phyloP scores from a whole-genome alignment of 768 basidiomycete species.

The Tricholoma flavovirens region DNA sequence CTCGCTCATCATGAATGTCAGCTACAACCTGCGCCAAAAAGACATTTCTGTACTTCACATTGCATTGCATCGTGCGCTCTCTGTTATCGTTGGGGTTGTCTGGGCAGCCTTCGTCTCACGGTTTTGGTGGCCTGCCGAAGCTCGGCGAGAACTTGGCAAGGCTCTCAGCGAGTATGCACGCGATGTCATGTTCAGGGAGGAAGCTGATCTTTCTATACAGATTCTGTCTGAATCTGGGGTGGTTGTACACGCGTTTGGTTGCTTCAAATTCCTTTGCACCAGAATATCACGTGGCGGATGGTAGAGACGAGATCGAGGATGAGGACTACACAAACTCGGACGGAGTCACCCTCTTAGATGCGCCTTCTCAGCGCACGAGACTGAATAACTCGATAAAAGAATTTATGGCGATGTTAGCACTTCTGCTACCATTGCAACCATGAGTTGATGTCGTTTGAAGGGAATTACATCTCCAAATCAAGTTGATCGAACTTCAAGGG shows the following conservation, averaged over 20 bases:
- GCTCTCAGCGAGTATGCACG: conserved; percentile 67
- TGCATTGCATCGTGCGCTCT: conserved; percentile 69
- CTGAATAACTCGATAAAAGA: conserved; percentile 66
- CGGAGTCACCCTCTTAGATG: conserved; percentile 23
- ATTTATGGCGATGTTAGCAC: conserved; percentile 85
- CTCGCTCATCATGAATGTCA: conserved; percentile 20
- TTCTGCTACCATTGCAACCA: not conserved
- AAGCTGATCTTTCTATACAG: conserved; percentile 31
- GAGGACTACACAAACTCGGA: conserved; percentile 21
- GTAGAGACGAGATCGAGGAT: conserved; percentile 16
- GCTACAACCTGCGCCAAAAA: conserved; percentile 73
- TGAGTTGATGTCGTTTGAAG: conserved; percentile 31
- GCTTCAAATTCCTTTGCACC: conserved; percentile 76
- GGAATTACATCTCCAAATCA: conserved; percentile 93
- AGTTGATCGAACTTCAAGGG: conserved; percentile 79
- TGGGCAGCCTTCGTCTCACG: conserved; percentile 88
- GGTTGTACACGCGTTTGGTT: conserved; percentile 91
- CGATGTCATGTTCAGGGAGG: not conserved
- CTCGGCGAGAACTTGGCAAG: conserved; percentile 78
- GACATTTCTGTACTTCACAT: conserved; percentile 59
- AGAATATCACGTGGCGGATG: conserved; percentile 29
- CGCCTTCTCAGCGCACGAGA: conserved; percentile 32
- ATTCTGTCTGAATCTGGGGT: conserved; percentile 89
- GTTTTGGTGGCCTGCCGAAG: conserved; percentile 96
- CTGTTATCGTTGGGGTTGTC: conserved; percentile 81